Conservation (phyloP, 176 grass and related monocot species). For the Pontederia paniculata region DNA sequence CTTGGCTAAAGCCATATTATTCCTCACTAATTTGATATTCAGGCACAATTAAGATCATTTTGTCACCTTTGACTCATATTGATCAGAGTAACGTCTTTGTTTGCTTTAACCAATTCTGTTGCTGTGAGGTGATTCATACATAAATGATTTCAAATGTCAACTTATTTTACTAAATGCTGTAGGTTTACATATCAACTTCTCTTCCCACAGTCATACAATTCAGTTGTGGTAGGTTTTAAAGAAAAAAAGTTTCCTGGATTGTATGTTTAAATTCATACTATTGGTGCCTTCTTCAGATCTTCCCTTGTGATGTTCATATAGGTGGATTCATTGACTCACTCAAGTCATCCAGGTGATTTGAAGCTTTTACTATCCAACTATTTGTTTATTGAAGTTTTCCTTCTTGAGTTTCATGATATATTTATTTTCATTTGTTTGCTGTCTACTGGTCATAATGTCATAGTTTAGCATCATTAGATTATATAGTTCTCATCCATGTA, state of each 20-base stretch:
- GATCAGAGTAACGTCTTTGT: too few species aligned
- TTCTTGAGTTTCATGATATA: not conserved
- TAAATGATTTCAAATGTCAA: too few species aligned
- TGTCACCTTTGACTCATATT: too few species aligned
- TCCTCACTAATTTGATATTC: too few species aligned
- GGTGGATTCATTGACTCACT: slow-evolving; percentile 51
- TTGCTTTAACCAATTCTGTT: too few species aligned
- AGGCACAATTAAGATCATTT: too few species aligned
- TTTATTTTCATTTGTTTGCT: slow-evolving; percentile 7
- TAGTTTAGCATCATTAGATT: not conserved
- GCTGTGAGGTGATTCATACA: too few species aligned
- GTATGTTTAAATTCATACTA: slow-evolving; percentile 1
- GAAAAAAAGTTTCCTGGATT: not conserved
- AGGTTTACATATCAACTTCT: too few species aligned
- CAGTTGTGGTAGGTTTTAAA: slow-evolving; percentile 5
- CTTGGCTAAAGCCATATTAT: too few species aligned
- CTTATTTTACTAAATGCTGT: slow-evolving; percentile 3
- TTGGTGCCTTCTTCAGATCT: slow-evolving; percentile 50
- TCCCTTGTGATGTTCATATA: slow-evolving; percentile 58
- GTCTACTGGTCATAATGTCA: not conserved
- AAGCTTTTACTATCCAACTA: too few species aligned
- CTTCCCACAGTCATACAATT: too few species aligned
- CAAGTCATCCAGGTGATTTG: slow-evolving; percentile 41
- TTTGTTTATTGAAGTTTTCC: not conserved
- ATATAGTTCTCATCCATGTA: too few species aligned